Conservation (phyloP, 805 yeast genomes). For the Ogataea naganishii region DNA sequence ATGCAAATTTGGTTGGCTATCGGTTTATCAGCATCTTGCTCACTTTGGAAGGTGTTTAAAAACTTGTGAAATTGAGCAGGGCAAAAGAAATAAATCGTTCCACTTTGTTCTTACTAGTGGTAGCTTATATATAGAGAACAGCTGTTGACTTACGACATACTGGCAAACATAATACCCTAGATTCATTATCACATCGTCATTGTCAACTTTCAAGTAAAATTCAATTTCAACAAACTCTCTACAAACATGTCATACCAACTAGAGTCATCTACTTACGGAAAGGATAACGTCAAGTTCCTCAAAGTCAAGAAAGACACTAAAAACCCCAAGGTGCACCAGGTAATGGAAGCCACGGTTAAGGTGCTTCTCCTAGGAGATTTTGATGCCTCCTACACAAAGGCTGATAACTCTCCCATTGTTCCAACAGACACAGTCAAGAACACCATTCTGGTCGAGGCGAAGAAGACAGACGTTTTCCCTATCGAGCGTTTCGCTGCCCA, state of each 20-base stretch:
- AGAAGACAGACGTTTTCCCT: constrained; percentile 79
- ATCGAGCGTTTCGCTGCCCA: constrained; percentile 85
- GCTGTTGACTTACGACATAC: neutral
- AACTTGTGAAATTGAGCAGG: too few relatives aligned
- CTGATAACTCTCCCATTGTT: constrained; percentile 82
- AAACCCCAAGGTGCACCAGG: constrained; percentile 68
- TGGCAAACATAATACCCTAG: neutral
- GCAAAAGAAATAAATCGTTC: too few relatives aligned
- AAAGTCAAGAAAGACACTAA: constrained; percentile 75
- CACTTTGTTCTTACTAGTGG: constrained; percentile 1
- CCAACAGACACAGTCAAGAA: constrained; percentile 94
- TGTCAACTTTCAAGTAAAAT: neutral
- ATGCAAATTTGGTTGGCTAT: too few relatives aligned
- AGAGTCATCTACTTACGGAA: constrained; percentile 67
- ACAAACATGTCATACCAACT: neutral
- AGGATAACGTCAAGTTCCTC: constrained; percentile 85
- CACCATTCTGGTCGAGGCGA: constrained; percentile 78
- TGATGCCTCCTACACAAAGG: constrained; percentile 75
- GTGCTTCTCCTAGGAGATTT: constrained; percentile 71
- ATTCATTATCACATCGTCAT: neutral
- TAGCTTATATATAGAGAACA: neutral
- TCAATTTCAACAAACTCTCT: neutral
- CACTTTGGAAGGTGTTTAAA: too few relatives aligned
- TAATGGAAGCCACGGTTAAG: constrained; percentile 77
- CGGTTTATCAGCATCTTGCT: too few relatives aligned